Evolutionary conservation across 2,329 filamentous ascomycete species (phyloP).

Genomic region (Zasmidium cellare): DNA sequence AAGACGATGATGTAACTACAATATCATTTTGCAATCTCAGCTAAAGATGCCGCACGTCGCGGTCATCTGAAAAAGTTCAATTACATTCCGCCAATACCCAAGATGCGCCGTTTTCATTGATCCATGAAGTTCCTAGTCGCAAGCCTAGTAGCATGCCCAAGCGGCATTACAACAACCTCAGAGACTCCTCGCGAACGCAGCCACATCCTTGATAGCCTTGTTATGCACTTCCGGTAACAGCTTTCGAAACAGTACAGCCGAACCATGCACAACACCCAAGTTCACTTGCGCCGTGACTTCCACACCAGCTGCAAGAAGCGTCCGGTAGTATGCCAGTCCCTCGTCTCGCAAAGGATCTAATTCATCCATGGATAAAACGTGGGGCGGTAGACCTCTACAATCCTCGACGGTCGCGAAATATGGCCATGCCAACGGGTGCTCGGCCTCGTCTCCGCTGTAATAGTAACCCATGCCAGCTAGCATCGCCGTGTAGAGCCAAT

Average conservation of each 20-base stretch:
- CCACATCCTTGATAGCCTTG: slow-evolving; percentile 23
- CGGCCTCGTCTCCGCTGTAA: slow-evolving; percentile 24
- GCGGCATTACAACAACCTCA: slow-evolving; percentile 1
- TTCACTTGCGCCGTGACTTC: slow-evolving; percentile 26
- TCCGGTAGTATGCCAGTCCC: slow-evolving; percentile 30
- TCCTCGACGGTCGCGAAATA: slow-evolving; percentile 31
- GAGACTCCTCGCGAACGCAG: slow-evolving; percentile 28
- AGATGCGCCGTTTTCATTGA: too few relatives aligned
- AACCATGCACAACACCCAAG: slow-evolving; percentile 28
- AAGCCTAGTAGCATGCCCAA: background rate
- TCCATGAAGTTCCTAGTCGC: too few relatives aligned
- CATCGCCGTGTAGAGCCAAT: slow-evolving; percentile 19
- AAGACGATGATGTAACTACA: too few relatives aligned
- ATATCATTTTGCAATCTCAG: too few relatives aligned
- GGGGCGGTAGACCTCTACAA: slow-evolving; percentile 31
- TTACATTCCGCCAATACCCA: too few relatives aligned
- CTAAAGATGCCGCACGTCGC: too few relatives aligned
- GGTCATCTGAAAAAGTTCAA: too few relatives aligned
- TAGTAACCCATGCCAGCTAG: slow-evolving; percentile 23
- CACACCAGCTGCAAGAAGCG: slow-evolving; percentile 29
- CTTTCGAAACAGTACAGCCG: slow-evolving; percentile 26
- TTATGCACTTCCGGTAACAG: slow-evolving; percentile 28
- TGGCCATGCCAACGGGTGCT: slow-evolving; percentile 34
- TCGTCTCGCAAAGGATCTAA: slow-evolving; percentile 34
- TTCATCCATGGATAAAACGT: slow-evolving; percentile 31